phyloP scores from a whole-genome alignment of 1,284 basidiomycete genomes.

The Ustanciosporium gigantosporum region DNA sequence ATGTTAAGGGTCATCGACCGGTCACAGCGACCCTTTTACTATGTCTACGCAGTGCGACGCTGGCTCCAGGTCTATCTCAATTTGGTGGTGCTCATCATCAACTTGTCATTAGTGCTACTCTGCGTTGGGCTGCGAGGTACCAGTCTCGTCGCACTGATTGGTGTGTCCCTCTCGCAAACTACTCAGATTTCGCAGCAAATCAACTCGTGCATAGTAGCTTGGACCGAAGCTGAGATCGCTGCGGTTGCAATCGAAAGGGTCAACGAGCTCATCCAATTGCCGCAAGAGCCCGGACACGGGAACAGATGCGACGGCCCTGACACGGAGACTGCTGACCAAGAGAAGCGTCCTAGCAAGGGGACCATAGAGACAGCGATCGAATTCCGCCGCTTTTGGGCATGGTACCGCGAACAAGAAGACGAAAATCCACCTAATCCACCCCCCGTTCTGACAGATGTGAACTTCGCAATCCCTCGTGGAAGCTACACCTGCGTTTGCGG shows the following conservation, averaged over 20 bases:
- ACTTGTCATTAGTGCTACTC: constrained; percentile 24
- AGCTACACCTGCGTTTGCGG: constrained; percentile 63
- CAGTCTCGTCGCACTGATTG: constrained; percentile 37
- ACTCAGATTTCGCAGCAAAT: constrained; percentile 24
- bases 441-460: constrained; percentile 8
- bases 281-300: too few relatives aligned
- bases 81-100: constrained; percentile 18
- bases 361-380: too few relatives aligned
- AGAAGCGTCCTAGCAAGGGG: too few relatives aligned
- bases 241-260: constrained; percentile 57
- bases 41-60: constrained; percentile 19
- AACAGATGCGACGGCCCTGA: background rate
- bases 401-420: background rate
- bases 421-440: background rate
- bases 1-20: constrained; percentile 6
- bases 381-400: background rate
- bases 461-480: background rate
- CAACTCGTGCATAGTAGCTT: constrained; percentile 31
- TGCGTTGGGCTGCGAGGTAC: constrained; percentile 22
- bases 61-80: constrained; percentile 35
- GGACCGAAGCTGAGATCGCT: constrained; percentile 59
- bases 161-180: constrained; percentile 53
- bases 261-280: constrained; percentile 40
- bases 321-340: too few relatives aligned
- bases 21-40: constrained; percentile 25